These are phyloP conservation scores for Xylariomycetidae sp. DNA, from an alignment of 2,329 filamentous ascomycete genomes.

Conservation along the genomic window DNA sequence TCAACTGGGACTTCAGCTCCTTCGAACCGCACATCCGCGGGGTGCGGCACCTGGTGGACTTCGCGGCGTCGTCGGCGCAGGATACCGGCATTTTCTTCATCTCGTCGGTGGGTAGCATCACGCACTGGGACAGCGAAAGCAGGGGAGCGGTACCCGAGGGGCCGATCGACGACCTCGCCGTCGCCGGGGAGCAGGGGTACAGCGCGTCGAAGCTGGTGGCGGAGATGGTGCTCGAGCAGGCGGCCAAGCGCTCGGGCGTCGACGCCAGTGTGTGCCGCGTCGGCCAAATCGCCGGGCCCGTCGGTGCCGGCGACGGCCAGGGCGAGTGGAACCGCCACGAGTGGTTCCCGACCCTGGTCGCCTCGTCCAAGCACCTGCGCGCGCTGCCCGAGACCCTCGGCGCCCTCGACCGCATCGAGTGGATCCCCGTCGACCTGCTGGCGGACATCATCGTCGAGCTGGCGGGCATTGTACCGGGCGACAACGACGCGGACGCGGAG, in stretches of 20 bases:
- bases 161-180: constrained; percentile 25
- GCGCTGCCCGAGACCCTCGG: constrained; percentile 41
- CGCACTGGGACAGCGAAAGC: constrained; percentile 23
- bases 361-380: constrained; percentile 41
- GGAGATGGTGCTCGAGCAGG: constrained; percentile 35
- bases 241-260: constrained; percentile 27
- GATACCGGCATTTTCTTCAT: constrained; percentile 33
- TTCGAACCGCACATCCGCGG: constrained; percentile 45
- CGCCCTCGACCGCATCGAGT: constrained; percentile 38
- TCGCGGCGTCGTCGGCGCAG: constrained; percentile 26
- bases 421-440: constrained; percentile 46
- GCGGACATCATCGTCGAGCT: constrained; percentile 40
- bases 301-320: constrained; percentile 20
- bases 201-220: constrained; percentile 37
- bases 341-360: constrained; percentile 46
- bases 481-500: not conserved
- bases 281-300: constrained; percentile 40
- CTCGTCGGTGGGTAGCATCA: constrained; percentile 34
- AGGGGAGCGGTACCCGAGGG: constrained; percentile 35
- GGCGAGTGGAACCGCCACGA: constrained; percentile 51
- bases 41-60: constrained; percentile 43
- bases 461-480: constrained; percentile 22
- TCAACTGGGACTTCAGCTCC: constrained; percentile 38
- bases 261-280: constrained; percentile 35
- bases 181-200: constrained; percentile 30